These are phyloP conservation scores for Penicillium bovifimosum DNA, from an alignment of 495 filamentous ascomycete species.

Conservation along the genomic window DNA sequence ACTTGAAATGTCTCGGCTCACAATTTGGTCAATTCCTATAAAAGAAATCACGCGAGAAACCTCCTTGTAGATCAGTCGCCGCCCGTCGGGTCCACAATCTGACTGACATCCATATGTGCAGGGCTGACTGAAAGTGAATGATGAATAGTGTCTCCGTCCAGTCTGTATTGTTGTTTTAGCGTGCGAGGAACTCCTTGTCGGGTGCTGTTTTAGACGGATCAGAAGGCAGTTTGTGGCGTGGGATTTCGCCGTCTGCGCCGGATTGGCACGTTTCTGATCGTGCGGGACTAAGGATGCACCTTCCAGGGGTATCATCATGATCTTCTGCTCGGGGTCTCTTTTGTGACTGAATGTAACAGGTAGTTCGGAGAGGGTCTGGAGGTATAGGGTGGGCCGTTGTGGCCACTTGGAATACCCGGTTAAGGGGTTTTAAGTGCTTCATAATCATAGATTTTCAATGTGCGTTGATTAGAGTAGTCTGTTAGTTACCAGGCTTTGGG, in stretches of 20 bases:
- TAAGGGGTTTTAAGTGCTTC: neutral
- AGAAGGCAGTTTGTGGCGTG: constrained; percentile 26
- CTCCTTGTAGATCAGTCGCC: neutral
- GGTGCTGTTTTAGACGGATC: constrained; percentile 22
- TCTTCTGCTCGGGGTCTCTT: neutral
- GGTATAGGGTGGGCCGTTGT: neutral
- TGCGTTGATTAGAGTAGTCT: neutral
- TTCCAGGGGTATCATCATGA: constrained; percentile 11
- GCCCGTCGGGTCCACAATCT: constrained; percentile 14
- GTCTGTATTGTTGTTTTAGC: constrained; percentile 21
- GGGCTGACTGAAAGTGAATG: constrained; percentile 27
- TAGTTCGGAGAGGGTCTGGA: neutral
- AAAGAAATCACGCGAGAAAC: neutral
- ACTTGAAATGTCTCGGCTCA: too few relatives aligned
- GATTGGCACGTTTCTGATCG: constrained; percentile 22
- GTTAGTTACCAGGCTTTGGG: neutral
- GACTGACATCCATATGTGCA: constrained; percentile 23
- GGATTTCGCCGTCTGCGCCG: constrained; percentile 31
- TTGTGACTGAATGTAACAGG: neutral
- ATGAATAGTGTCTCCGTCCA: constrained; percentile 17
- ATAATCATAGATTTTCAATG: neutral
- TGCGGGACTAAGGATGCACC: constrained; percentile 23
- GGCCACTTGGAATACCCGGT: neutral
- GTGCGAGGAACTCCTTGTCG: constrained; percentile 21
- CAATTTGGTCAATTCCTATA: neutral